Base-by-base conservation (phyloP, 805 yeast species). In the Candida vartiovaarae region DNA sequence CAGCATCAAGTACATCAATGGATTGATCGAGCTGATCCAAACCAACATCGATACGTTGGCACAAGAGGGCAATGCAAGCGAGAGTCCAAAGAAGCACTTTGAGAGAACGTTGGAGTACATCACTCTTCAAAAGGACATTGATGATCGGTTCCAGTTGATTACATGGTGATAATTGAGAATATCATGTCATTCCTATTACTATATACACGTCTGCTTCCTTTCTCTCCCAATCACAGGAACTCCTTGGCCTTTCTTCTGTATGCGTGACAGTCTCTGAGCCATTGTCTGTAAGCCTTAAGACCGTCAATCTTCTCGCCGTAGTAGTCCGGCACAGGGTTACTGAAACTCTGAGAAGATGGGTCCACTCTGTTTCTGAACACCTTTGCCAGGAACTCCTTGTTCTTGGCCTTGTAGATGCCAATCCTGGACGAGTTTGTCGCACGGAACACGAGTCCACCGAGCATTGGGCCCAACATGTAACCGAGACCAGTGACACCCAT, bases 251-350 rank as follows among this genome's bases (percentile, higher is more conserved):
- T 88, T 68, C 90, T 79, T 61, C 82, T 79, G 70, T 84, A 93
- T 32, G 95, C 89, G 57, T 87, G 83, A 59, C 96, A 86, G 64
- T 93, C 98, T 58, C 98, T 79, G 57, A 93, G 72, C 99, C 99
- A 93, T 63, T 86, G 93, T 67, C 89, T 84, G 67, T 93, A 93
- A 52, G 80, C 90, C 54, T 78, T 77, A 59, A 91, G 66, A 42
- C 95, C 83, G 42, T 88, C 87, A 49, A 93, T 90, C 65, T 86
- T 86, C 67, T 93, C 99, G 34, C 99, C 99, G 61, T 93, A 93
- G 67, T 89, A 93, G 65, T 93, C 99, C n/a, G 97, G 96, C 38
- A 93, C 95, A 10, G 98, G 98, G 65, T 91, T 93, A 43, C 85
- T 75, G 66, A 89, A 83, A 57, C 89, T 79, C 67, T 90, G 96